A percentile compares a stretch with the other conserved stretches of the same genome.
These are phyloP conservation scores for Aegilops bicornis DNA, from an alignment of 176 grass and related monocot genomes.

Conservation along the genomic window DNA sequence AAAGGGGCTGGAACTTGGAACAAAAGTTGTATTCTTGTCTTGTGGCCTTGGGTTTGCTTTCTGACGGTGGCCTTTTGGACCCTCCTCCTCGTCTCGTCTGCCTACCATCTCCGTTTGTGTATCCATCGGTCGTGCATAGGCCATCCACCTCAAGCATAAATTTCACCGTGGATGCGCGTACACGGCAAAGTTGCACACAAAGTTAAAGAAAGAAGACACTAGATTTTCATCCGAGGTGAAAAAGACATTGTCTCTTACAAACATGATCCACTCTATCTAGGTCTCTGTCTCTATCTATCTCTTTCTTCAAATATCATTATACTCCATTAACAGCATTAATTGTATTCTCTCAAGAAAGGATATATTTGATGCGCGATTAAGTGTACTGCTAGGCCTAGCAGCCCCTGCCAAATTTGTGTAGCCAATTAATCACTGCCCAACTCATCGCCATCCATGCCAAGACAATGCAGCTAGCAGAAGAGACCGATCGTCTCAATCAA, in stretches of 20 bases:
- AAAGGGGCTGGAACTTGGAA: neutral
- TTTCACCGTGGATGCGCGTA: neutral
- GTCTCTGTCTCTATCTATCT: too few species aligned
- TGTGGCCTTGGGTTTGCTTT: slow-evolving; percentile 30
- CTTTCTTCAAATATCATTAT: neutral
- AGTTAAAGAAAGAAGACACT: neutral
- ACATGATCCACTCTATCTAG: neutral
- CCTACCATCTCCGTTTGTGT: neutral
- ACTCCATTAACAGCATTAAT: neutral
- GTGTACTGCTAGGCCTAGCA: too few species aligned
- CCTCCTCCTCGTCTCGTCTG: neutral
- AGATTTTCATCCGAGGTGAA: neutral
- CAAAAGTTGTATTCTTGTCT: slow-evolving; percentile 17
- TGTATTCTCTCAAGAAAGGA: neutral
- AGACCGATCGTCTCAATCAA: neutral
- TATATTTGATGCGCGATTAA: neutral
- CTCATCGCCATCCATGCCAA: neutral
- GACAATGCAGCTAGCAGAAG: too few species aligned
- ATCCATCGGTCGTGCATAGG: neutral
- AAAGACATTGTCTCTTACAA: neutral
- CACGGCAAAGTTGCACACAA: neutral
- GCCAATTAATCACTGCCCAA: neutral
- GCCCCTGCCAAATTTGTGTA: neutral
- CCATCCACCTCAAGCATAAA: slow-evolving; percentile 17
- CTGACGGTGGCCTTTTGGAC: slow-evolving; percentile 23